These are phyloP conservation scores for Candida glucosophila DNA, from an alignment of 1,139 yeast species.

Conservation along the genomic window DNA sequence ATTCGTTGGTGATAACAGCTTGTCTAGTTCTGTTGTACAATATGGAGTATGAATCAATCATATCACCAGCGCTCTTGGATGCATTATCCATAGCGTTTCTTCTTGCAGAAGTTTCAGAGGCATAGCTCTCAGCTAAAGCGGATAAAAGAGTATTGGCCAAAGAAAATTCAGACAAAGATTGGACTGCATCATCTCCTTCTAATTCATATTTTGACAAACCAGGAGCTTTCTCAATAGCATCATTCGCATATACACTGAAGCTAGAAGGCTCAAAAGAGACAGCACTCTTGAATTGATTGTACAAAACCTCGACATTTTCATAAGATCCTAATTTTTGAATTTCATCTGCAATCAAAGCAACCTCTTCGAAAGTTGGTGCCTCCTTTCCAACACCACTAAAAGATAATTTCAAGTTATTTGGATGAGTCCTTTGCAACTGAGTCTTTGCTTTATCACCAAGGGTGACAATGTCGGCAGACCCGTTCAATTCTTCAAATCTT, in stretches of 20 bases:
- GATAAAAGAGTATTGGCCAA: conserved; percentile 84
- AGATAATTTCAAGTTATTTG: conserved; percentile 60
- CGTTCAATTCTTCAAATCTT: conserved; percentile 48
- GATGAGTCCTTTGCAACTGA: conserved; percentile 79
- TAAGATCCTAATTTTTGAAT: conserved; percentile 61
- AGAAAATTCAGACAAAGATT: conserved; percentile 73
- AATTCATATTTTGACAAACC: conserved; percentile 77
- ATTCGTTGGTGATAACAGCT: conserved; percentile 98
- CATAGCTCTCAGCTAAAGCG: conserved; percentile 97
- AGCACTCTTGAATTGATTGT: conserved; percentile 82
- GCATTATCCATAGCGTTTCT: conserved; percentile 99
- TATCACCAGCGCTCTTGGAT: conserved; percentile 98
- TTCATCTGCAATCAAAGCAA: conserved; percentile 82
- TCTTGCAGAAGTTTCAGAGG: conserved; percentile 96
- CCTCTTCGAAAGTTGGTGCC: conserved; percentile 90
- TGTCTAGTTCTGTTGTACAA: conserved; percentile 99
- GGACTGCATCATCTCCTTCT: conserved; percentile 62
- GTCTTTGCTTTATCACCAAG: conserved; percentile 91
- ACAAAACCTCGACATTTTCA: conserved; percentile 71
- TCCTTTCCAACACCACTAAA: conserved; percentile 93
- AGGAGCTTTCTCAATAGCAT: conserved; percentile 77
- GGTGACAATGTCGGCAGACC: conserved; percentile 73
- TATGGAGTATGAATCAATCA: conserved; percentile 93
- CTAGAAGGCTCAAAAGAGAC: conserved; percentile 83
- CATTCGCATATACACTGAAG: conserved; percentile 60